Conservation (phyloP, 2,329 filamentous ascomycete species). For the Ophiosphaerella korrae region DNA sequence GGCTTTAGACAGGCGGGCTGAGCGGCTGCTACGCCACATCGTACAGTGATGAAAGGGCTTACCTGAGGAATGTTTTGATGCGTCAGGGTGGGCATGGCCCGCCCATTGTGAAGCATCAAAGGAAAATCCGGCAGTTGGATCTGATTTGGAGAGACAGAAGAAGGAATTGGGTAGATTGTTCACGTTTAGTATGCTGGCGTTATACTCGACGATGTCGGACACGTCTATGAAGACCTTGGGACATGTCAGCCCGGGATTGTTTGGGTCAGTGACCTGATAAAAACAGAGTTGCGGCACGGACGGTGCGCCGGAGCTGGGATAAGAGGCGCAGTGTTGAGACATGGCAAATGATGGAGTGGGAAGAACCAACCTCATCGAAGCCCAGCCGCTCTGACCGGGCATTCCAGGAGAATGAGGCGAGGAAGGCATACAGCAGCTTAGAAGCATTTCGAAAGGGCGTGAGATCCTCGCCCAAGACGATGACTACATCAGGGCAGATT, state of each 20-base stretch:
- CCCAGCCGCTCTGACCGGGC: conserved; percentile 79
- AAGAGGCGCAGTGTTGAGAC: conserved; percentile 8
- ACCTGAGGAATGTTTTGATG: conserved; percentile 20
- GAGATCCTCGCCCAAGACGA: conserved; percentile 78
- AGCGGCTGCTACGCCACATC: conserved; percentile 11
- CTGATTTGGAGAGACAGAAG: conserved; percentile 74
- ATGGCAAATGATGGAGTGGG: conserved; percentile 2
- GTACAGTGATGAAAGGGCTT: conserved; percentile 17
- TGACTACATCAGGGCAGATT: conserved; percentile 79
- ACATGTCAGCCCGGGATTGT: conserved; percentile 3
- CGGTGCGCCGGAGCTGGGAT: neutral
- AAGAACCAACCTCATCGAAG: conserved; percentile 75
- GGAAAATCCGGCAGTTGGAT: conserved; percentile 79
- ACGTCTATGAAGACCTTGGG: conserved; percentile 73
- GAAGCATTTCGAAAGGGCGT: conserved; percentile 82
- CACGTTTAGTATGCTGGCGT: conserved; percentile 71
- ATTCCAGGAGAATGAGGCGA: conserved; percentile 78
- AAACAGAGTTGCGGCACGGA: no score
- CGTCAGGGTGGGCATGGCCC: conserved; percentile 65
- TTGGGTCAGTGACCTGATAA: neutral
- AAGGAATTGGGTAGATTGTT: conserved; percentile 71
- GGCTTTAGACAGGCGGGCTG: neutral
- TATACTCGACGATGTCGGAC: conserved; percentile 85
- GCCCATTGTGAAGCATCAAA: conserved; percentile 74
- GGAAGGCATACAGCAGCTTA: conserved; percentile 76